These are phyloP conservation scores for Myriosclerotinia curreyana DNA, from an alignment of 2,329 filamentous ascomycete genomes.

Conservation along the genomic window DNA sequence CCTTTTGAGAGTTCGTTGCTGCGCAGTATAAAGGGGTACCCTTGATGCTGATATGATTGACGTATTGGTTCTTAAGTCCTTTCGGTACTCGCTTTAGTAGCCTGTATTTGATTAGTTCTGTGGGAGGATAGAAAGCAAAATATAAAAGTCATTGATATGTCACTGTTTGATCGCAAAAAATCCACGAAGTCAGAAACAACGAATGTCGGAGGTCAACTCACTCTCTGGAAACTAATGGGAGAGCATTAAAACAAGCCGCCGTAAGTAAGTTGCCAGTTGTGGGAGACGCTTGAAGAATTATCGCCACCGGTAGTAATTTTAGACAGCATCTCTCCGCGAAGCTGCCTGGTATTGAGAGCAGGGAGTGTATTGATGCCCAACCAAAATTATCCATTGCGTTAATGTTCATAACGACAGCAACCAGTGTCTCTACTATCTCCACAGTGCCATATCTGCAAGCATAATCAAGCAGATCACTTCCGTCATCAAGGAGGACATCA, in stretches of 20 bases:
- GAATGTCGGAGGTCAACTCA: not conserved
- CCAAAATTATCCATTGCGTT: not conserved
- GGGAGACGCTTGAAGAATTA: no score
- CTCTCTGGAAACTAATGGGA: not conserved
- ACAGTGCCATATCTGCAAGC: not conserved
- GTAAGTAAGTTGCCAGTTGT: not conserved
- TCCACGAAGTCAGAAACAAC: not conserved
- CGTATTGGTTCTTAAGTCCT: not conserved
- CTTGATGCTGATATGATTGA: not conserved
- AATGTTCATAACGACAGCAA: not conserved
- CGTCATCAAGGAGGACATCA: not conserved
- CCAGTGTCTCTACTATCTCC: not conserved
- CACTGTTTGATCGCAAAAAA: not conserved
- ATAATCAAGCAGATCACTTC: not conserved
- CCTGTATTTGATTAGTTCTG: not conserved
- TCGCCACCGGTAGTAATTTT: not conserved
- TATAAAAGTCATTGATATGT: not conserved
- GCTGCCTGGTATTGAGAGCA: no score
- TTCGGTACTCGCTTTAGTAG: not conserved
- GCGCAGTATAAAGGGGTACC: not conserved
- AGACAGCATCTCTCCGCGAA: no score
- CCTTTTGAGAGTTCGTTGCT: not conserved
- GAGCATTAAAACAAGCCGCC: rapidly evolving
- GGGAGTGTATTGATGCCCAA: no score
- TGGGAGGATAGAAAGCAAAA: not conserved